These are phyloP conservation scores for Arthromyces matolae DNA, from an alignment of 768 basidiomycete species.

Conservation along the genomic window DNA sequence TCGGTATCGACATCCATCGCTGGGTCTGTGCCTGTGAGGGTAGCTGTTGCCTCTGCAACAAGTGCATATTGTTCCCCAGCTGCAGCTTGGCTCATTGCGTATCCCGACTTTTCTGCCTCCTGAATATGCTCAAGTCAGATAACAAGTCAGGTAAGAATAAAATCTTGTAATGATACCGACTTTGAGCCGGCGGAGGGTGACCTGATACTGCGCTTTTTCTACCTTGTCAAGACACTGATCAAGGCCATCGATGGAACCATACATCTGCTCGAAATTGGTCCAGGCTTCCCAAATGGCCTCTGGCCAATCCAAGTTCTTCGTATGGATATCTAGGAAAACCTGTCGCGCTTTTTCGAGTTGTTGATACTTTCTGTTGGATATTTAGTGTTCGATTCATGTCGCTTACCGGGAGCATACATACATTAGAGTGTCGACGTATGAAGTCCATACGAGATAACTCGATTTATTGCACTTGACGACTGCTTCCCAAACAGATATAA, in stretches of 20 bases:
- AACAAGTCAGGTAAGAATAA: not conserved
- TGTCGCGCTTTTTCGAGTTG: constrained; percentile 59
- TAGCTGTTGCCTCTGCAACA: constrained; percentile 28
- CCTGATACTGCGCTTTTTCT: constrained; percentile 58
- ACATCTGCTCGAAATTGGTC: constrained; percentile 80
- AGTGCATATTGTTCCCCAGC: constrained; percentile 36
- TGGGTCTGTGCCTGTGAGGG: constrained; percentile 18
- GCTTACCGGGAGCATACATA: constrained; percentile 31
- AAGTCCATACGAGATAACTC: constrained; percentile 72
- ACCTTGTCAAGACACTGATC: constrained; percentile 61
- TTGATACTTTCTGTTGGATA: constrained; percentile 42
- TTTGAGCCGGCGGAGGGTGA: constrained; percentile 61
- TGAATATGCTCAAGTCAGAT: too few relatives aligned
- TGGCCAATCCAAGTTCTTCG: constrained; percentile 88
- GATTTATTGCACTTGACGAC: constrained; percentile 65
- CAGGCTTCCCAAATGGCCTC: constrained; percentile 93
- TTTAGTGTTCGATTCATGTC: not conserved
- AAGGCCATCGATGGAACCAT: constrained; percentile 69
- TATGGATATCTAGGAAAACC: constrained; percentile 61
- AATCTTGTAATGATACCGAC: constrained; percentile 31
- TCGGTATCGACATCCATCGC: constrained; percentile 15
- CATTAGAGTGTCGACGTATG: constrained; percentile 73
- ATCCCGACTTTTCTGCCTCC: constrained; percentile 60
- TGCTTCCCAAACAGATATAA: constrained; percentile 59
- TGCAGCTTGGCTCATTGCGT: constrained; percentile 46